These are phyloP conservation scores for Mrakiaceae sp. DNA, from an alignment of 1,284 basidiomycete genomes.

Conservation along the genomic window DNA sequence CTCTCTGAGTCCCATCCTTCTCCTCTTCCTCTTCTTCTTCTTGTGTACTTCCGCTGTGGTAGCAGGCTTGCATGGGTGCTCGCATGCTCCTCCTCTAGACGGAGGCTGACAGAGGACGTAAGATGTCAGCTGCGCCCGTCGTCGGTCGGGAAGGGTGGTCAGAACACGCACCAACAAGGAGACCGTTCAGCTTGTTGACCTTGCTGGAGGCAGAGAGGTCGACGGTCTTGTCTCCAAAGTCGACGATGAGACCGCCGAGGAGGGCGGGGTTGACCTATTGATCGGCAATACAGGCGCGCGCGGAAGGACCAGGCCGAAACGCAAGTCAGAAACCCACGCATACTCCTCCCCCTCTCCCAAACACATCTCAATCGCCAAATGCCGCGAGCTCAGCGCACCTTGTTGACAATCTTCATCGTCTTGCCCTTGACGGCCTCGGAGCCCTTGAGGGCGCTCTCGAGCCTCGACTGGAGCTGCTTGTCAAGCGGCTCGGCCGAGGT, in stretches of 20 bases:
- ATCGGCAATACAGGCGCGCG: neutral
- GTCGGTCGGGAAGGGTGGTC: too few relatives aligned
- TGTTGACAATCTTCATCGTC: constrained; percentile 74
- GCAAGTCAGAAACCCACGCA: too few relatives aligned
- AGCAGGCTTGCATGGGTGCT: too few relatives aligned
- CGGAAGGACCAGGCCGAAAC: too few relatives aligned
- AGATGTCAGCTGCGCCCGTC: too few relatives aligned
- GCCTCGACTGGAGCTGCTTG: constrained; percentile 55
- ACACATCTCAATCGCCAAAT: neutral
- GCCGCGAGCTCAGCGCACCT: constrained; percentile 41
- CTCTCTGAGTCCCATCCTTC: too few relatives aligned
- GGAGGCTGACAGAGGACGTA: too few relatives aligned
- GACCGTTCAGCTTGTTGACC: constrained; percentile 86
- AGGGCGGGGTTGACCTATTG: constrained; percentile 70
- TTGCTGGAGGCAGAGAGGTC: constrained; percentile 87
- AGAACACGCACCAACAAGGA: constrained; percentile 54
- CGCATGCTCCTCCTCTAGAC: too few relatives aligned
- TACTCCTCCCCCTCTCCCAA: neutral
- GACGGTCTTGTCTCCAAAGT: constrained; percentile 96
- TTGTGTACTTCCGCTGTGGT: too few relatives aligned
- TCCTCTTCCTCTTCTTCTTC: too few relatives aligned
- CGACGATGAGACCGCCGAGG: constrained; percentile 82
- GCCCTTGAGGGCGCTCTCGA: constrained; percentile 74
- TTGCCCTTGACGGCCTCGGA: constrained; percentile 77
- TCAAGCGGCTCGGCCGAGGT: constrained; percentile 69